phyloP scores from a whole-genome alignment of 176 grass and related monocot genomes.

The Pontederia paniculata region DNA sequence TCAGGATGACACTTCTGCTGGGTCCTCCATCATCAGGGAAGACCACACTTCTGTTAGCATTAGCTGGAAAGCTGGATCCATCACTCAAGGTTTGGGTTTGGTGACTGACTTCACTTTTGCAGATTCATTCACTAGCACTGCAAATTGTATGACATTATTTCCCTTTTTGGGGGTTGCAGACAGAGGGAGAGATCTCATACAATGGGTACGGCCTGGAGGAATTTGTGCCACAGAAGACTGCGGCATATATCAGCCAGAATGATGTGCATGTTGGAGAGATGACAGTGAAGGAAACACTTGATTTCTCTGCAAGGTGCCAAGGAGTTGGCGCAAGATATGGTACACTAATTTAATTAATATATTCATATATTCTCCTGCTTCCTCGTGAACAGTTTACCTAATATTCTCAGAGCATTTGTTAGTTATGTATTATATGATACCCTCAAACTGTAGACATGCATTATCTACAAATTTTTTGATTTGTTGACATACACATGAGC shows the following conservation, averaged over 20 bases:
- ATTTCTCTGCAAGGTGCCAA: conserved; percentile 69
- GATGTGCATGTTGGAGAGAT: conserved; percentile 56
- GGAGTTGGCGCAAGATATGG: conserved; percentile 36
- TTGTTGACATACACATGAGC: no score
- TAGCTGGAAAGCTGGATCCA: conserved; percentile 78
- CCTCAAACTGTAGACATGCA: no score
- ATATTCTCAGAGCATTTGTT: no score
- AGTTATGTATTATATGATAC: no score
- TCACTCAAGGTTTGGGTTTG: conserved; percentile 26
- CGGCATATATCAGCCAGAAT: conserved; percentile 55
- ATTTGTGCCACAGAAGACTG: conserved; percentile 61
- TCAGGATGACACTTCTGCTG: conserved; percentile 82
- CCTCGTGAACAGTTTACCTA: no score
- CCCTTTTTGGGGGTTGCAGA: conserved; percentile 18
- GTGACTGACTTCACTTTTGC: no score
- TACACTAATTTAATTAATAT: no score
- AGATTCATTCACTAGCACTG: no score
- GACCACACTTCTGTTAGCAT: conserved; percentile 72
- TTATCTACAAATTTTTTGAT: no score
- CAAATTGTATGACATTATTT: not conserved
- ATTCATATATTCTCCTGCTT: no score
- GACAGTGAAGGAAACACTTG: conserved; percentile 55
- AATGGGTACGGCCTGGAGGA: conserved; percentile 39
- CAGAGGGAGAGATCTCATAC: conserved; percentile 38
- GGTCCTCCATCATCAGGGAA: conserved; percentile 93